Percentiles rank a stretch among this genome's conserved stretches.
phyloP scores from a whole-genome alignment of 139 green algal species.

The Spirogloea muscicola region DNA sequence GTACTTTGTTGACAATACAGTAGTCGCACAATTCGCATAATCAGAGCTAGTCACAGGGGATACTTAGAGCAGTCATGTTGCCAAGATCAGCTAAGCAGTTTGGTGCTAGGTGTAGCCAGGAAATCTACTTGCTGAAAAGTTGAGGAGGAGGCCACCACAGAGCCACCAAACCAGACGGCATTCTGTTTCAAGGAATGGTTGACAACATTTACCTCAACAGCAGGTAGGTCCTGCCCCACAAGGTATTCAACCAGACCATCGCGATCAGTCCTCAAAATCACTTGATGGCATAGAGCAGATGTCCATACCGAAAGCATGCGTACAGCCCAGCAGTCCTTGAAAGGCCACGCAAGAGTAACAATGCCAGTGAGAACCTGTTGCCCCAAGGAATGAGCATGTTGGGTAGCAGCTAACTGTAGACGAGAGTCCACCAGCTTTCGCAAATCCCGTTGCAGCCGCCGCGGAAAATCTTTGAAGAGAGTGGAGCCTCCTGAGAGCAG shows the following conservation, averaged over 20 bases:
- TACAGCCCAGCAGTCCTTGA: no score
- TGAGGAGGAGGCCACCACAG: constrained; percentile 59
- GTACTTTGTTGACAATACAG: background rate
- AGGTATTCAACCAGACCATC: no score
- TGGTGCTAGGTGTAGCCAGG: no score
- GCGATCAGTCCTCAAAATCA: no score
- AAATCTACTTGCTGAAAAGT: constrained; percentile 56
- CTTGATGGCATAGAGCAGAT: no score
- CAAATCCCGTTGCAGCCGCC: constrained; percentile 64
- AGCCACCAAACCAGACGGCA: constrained; percentile 76
- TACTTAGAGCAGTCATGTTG: background rate
- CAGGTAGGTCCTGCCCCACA: no score
- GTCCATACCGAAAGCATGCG: background rate
- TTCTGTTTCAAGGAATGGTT: constrained; percentile 66
- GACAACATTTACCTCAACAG: constrained; percentile 56
- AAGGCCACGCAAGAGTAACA: no score
- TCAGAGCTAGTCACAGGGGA: background rate
- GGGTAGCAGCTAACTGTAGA: no score
- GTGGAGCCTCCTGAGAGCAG: constrained; percentile 65
- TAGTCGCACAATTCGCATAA: background rate
- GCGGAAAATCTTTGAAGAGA: constrained; percentile 71
- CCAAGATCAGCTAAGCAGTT: background rate
- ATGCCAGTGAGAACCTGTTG: no score
- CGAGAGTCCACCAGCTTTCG: constrained; percentile 54
- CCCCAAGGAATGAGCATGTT: no score